Base-by-base conservation (phyloP, 2,329 filamentous ascomycete species). In the Penicillium frequentans region DNA sequence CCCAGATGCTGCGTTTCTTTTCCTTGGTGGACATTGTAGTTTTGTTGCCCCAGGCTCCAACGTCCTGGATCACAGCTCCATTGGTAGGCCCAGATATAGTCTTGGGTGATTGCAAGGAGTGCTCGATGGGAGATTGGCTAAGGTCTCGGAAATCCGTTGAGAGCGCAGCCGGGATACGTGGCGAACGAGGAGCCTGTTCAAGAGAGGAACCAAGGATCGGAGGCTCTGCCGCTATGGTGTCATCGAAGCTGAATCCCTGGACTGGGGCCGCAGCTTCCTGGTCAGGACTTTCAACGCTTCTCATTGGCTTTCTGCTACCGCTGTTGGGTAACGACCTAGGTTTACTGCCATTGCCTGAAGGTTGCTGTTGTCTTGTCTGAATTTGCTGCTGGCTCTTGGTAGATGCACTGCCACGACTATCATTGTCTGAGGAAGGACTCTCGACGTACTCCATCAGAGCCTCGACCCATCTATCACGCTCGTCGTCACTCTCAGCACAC, bases 381-480 rank as follows among this genome's bases (percentile, higher is more conserved):
- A 48, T 47, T 37, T 60, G 64, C 23, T 54, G 29, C 52, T 67
- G 68, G 45, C 44, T 49, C 46, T 62, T 70, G 14, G 57, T 59
- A 26, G 60, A 61, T 45, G 43, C 45, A 39, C 52, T 63, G 11
- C 59, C 63, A 8, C 61, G 56, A 39, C 63, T 66, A 46, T 75
- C 73, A 35, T 67, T 70, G 31, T 72, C 72, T 5, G 72, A 71
- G 14, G 66, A 65, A 27, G 65, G 61, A 13, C 56, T 64, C 67
- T 97, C 91, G 42, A 96, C 93, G 81, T 96, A 96, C 64, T 91
- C 89, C 58, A 98, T 79, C 42, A 99, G 80, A 23, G 90, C 89
- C 56, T 96, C 90, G 1, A 99, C 93, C 95, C 95, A 99, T 45
- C 88, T 83, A 75, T 99, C 95, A 58, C 95, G 87, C 77, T 99